These are phyloP conservation scores for Brettanomyces custersianus DNA, from an alignment of 805 yeast species.

Conservation along the genomic window DNA sequence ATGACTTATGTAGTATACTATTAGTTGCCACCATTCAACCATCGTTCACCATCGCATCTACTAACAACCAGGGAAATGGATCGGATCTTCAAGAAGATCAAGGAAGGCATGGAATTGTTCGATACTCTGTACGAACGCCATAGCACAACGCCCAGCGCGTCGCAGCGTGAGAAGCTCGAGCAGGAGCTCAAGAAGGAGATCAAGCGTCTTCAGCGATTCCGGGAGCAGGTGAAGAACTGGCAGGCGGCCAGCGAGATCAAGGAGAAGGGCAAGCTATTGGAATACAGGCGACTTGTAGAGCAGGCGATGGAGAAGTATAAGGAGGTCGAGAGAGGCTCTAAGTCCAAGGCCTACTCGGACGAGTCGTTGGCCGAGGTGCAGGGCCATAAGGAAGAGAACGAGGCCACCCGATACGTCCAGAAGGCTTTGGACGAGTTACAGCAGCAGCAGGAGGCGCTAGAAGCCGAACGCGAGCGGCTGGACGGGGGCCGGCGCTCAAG, in stretches of 20 bases:
- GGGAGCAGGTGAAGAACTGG: conserved; percentile 56
- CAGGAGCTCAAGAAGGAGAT: conserved; percentile 50
- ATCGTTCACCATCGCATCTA: conserved; percentile 1
- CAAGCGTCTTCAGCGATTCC: conserved; percentile 47
- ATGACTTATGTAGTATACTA: too few species aligned
- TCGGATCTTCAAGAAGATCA: conserved; percentile 51
- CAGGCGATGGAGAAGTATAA: conserved; percentile 54
- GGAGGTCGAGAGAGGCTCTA: conserved; percentile 46
- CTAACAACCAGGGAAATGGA: conserved; percentile 39
- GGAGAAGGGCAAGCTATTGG: conserved; percentile 34
- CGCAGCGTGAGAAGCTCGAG: conserved; percentile 51
- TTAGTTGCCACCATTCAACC: too few species aligned
- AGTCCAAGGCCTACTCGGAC: conserved; percentile 50
- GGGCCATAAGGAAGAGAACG: conserved; percentile 63
- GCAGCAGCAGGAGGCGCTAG: conserved; percentile 70
- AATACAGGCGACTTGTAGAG: conserved; percentile 32
- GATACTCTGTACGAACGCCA: conserved; percentile 49
- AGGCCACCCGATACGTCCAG: conserved; percentile 61
- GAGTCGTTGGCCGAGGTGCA: conserved; percentile 43
- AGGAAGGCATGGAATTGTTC: conserved; percentile 47
- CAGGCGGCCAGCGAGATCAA: conserved; percentile 45
- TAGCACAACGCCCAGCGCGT: conserved; percentile 33
- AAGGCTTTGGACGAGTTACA: conserved; percentile 69
- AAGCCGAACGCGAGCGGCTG: conserved; percentile 58
- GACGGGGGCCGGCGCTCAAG: conserved; percentile 44